These are phyloP conservation scores for Rhodotorula sp. DNA, from an alignment of 1,284 basidiomycete species.

Conservation along the genomic window DNA sequence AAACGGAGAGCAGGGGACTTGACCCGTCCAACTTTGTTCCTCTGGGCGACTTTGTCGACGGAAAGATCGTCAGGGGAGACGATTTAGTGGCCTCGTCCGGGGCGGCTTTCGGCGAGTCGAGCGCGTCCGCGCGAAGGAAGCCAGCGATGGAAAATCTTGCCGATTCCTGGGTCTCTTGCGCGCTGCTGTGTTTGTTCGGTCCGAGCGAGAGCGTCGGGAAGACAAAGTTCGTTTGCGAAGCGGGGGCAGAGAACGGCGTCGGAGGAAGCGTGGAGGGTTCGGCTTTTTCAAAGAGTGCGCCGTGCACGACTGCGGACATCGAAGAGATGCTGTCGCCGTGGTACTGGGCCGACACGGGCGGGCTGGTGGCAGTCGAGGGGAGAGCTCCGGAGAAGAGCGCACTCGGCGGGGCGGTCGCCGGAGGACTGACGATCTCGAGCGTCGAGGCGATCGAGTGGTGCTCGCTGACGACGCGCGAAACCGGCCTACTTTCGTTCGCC, in stretches of 20 bases:
- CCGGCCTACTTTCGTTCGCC: not conserved
- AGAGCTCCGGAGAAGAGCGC: conserved; percentile 7
- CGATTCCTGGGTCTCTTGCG: not conserved
- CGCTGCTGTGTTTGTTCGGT: not conserved
- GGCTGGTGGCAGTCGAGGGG: conserved; percentile 2
- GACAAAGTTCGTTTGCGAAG: not conserved
- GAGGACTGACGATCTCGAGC: conserved; percentile 6
- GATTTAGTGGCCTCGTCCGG: not conserved
- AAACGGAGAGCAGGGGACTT: no score
- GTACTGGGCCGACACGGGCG: not conserved
- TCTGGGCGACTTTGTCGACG: not conserved
- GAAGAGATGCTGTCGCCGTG: conserved; percentile 5
- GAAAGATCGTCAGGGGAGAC: not conserved
- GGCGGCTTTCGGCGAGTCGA: not conserved
- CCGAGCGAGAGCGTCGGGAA: not conserved
- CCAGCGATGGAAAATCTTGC: not conserved
- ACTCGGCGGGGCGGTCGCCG: not conserved
- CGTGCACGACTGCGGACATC: conserved; percentile 8
- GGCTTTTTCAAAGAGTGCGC: not conserved
- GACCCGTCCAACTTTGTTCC: no score
- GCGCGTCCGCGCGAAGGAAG: not conserved
- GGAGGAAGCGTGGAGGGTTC: not conserved
- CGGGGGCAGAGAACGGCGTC: not conserved
- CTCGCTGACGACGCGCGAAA: not conserved
- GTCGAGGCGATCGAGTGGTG: conserved; percentile 3